A percentile compares a stretch with the other conserved stretches of the same genome.
These are phyloP conservation scores for Acanthamoeba culbertsoni DNA, from an alignment of 208 protist genomes.

Conservation along the genomic window DNA sequence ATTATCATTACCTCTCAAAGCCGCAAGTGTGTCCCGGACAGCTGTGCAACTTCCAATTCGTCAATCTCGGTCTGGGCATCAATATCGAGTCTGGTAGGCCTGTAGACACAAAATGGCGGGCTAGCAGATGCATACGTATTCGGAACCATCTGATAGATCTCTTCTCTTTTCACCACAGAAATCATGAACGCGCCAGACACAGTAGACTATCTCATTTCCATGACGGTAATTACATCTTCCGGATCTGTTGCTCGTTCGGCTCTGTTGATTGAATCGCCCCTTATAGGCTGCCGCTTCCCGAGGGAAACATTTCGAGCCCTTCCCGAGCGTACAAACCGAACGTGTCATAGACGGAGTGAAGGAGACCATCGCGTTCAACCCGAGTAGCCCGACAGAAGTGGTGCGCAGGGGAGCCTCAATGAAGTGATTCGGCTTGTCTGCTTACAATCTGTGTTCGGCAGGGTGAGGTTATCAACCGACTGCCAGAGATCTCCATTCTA, in stretches of 20 bases:
- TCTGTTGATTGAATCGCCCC: neutral
- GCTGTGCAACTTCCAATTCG: conserved; percentile 4
- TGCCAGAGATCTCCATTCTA: neutral
- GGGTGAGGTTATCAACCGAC: neutral
- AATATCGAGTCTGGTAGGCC: neutral
- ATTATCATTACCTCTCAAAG: neutral
- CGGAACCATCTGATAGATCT: neutral
- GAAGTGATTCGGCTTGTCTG: neutral
- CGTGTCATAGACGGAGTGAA: neutral
- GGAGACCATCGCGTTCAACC: neutral
- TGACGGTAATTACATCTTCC: neutral
- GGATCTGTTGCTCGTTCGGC: neutral
- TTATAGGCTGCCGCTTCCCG: neutral
- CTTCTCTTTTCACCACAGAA: neutral
- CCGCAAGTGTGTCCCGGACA: neutral
- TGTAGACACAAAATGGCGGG: neutral
- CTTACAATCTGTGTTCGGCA: neutral
- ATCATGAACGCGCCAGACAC: neutral
- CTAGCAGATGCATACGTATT: neutral
- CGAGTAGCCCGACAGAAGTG: neutral
- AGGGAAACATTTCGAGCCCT: neutral
- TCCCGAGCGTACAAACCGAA: neutral
- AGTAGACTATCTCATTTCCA: neutral
- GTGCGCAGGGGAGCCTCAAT: neutral
- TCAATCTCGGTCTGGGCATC: neutral